phyloP scores from a whole-genome alignment of 495 filamentous ascomycete genomes.

The Podospora pseudocomata region DNA sequence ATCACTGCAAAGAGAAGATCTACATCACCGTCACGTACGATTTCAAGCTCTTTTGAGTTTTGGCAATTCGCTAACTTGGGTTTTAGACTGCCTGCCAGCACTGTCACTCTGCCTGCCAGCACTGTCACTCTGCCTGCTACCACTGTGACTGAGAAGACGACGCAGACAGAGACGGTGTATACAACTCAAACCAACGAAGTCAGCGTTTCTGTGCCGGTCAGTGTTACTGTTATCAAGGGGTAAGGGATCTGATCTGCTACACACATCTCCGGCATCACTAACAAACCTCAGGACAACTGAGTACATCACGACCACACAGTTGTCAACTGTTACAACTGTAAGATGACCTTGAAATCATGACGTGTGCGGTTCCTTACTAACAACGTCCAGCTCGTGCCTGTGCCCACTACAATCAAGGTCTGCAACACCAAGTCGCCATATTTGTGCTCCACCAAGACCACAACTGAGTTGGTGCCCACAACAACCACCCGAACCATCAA shows the following conservation, averaged over 20 bases:
- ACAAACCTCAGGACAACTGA: slow-evolving; percentile 18
- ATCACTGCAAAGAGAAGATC: neutral
- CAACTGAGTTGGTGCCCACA: slow-evolving; percentile 27
- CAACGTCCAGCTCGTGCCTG: slow-evolving; percentile 19
- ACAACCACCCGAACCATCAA: neutral
- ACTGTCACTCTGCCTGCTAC: slow-evolving; percentile 7
- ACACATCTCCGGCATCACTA: neutral
- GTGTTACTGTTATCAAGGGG: slow-evolving; percentile 10
- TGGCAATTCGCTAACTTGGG: neutral
- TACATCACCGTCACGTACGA: neutral
- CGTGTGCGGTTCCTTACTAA: slow-evolving; percentile 7
- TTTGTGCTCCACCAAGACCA: slow-evolving; percentile 24
- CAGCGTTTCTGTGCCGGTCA: slow-evolving; percentile 18
- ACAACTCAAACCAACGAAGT: slow-evolving; percentile 13
- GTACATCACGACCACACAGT: slow-evolving; percentile 21
- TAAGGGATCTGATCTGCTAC: slow-evolving; percentile 1
- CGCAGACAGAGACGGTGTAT: slow-evolving; percentile 12
- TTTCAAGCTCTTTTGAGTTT: neutral
- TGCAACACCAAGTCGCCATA: slow-evolving; percentile 21
- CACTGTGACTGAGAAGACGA: slow-evolving; percentile 8
- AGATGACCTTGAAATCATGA: slow-evolving; percentile 5
- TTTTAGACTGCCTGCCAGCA: neutral
- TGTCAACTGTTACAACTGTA: slow-evolving; percentile 22
- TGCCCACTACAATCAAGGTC: slow-evolving; percentile 22
- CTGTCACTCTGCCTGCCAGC: slow-evolving; percentile 1